These are phyloP conservation scores for Metrosideros polymorpha DNA, from an alignment of 441 rosid genomes.

Conservation along the genomic window DNA sequence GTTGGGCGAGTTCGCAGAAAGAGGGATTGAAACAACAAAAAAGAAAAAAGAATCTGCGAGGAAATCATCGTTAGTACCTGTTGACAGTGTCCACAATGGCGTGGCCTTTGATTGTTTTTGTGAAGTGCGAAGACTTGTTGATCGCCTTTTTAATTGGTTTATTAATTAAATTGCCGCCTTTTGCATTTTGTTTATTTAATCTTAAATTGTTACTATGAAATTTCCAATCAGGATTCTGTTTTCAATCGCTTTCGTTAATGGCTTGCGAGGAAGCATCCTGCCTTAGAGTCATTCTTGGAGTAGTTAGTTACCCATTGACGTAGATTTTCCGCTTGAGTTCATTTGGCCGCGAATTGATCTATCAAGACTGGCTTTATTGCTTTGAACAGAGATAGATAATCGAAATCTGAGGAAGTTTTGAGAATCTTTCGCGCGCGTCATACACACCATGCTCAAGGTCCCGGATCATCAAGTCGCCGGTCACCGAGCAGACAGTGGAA, in stretches of 20 bases:
- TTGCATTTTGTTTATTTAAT: background rate
- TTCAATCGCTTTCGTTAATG: background rate
- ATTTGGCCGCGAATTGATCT: background rate
- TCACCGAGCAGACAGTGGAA: constrained; percentile 55
- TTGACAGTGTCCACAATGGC: background rate
- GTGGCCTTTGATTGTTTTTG: background rate
- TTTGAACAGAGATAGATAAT: background rate
- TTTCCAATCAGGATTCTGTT: background rate
- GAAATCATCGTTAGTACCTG: background rate
- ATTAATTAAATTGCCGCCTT: background rate
- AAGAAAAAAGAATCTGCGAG: no score
- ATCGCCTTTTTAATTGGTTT: background rate
- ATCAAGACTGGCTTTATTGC: background rate
- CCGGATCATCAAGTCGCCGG: constrained; percentile 99
- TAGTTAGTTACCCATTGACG: background rate
- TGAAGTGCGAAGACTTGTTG: background rate
- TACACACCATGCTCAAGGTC: constrained; percentile 47
- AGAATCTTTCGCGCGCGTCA: background rate
- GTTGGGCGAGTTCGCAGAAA: background rate
- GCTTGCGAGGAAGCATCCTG: background rate
- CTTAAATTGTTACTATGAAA: background rate
- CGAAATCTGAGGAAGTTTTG: background rate
- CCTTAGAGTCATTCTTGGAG: background rate
- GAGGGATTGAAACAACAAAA: background rate
- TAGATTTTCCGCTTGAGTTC: background rate